Base-by-base conservation (phyloP, 495 filamentous ascomycete species). In the Penicillium pulvis region DNA sequence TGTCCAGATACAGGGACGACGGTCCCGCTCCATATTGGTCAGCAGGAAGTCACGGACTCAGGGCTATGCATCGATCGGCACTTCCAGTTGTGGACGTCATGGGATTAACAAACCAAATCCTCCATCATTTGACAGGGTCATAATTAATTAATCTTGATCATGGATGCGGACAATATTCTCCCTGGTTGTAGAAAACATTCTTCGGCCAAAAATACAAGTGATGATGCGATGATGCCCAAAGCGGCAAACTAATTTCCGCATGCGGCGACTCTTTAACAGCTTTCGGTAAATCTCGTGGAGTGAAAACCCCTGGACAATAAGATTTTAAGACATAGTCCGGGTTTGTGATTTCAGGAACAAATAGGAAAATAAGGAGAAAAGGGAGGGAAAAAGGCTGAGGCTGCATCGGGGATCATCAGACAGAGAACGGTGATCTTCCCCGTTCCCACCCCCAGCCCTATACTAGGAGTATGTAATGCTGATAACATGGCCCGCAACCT, bases 381-480 rank as follows among this genome's bases (percentile, higher is more conserved):
- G 33, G 51, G 36, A 33, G 31, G 36, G 23, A 35, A 47, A 46
- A n/a, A 19, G 42, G 20, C 23, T 12, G 12, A 47, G 23, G 23
- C 53, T 68, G 67, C 60, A 65, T 70, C 47, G 45, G 54, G 48
- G 67, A 70, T 65, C 60, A 69, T 56, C 57, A 23, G 63, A 59
- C 63, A 59, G 60, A 53, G 43, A 64, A 62, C 48, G 59, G 55
- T 56, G 52, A 68, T 63, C 59, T 31, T 56, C 35, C 51, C 26
- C 19, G 36, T 26, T 44, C 39, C 19, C 14, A 41, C 50, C 19
- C 23, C 35, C 19, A 53, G 55, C 56, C 57, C 47, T 60, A 59
- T 30, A 46, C 23, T 28, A 14, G 26, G 17, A 9, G 20, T 69
- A 70, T 70, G 69, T 73, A 75, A 75, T 73, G 54, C 63, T 72